A percentile compares a stretch with the other conserved stretches of the same genome.
These are phyloP conservation scores for Thelephora aurantiotincta DNA, from an alignment of 768 basidiomycete genomes.

Conservation along the genomic window DNA sequence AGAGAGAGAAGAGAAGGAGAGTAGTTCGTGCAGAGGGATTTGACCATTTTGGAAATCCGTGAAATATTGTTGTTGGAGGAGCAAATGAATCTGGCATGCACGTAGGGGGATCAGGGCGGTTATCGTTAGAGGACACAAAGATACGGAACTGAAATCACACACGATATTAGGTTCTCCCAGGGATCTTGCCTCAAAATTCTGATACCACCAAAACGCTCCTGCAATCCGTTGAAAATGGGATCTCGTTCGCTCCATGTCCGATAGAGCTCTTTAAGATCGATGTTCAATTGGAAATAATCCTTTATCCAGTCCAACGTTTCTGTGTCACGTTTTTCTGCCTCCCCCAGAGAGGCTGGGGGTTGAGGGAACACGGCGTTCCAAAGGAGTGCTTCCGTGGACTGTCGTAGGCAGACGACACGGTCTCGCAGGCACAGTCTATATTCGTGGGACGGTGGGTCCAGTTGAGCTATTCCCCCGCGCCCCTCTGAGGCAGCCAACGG, in stretches of 20 bases:
- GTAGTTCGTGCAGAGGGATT: slow-evolving; percentile 63
- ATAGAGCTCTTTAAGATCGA: slow-evolving; percentile 62
- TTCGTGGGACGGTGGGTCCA: slow-evolving; percentile 30
- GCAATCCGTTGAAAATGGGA: slow-evolving; percentile 52
- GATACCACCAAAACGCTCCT: slow-evolving; percentile 63
- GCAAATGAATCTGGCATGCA: slow-evolving; percentile 71
- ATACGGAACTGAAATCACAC: slow-evolving; percentile 18
- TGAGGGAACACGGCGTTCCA: slow-evolving; percentile 59
- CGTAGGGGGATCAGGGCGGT: background rate
- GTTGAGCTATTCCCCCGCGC: slow-evolving; percentile 4
- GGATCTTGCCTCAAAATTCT: slow-evolving; percentile 85
- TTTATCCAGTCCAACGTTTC: slow-evolving; percentile 65
- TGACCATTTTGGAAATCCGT: slow-evolving; percentile 90
- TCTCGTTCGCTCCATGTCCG: slow-evolving; percentile 63
- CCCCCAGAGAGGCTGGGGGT: slow-evolving; percentile 18
- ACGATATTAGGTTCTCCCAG: slow-evolving; percentile 94
- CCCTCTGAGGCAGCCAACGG: slow-evolving; percentile 19
- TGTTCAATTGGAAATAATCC: slow-evolving; percentile 82
- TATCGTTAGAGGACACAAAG: background rate
- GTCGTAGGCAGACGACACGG: slow-evolving; percentile 73
- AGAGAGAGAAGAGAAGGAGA: slow-evolving; percentile 53
- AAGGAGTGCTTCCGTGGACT: slow-evolving; percentile 46
- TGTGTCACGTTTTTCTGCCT: slow-evolving; percentile 28
- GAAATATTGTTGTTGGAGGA: slow-evolving; percentile 95
- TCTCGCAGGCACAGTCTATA: slow-evolving; percentile 72